Percentiles rank a stretch among this genome's conserved stretches.
These are phyloP conservation scores for Fusarium sp. DNA, from an alignment of 2,329 filamentous ascomycete species.

Conservation along the genomic window DNA sequence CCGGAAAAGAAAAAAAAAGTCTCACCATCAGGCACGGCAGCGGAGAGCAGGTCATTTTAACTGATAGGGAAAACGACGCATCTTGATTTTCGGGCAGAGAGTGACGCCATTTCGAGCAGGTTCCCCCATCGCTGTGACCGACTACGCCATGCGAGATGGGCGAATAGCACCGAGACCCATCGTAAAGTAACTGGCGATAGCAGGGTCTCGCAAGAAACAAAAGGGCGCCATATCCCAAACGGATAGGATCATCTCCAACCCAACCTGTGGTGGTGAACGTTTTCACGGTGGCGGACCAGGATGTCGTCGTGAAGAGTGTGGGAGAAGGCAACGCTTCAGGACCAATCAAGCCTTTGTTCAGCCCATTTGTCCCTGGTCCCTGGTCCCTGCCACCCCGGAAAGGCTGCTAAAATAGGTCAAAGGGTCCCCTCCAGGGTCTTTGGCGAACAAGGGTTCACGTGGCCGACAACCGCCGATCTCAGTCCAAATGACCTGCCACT, in stretches of 20 bases:
- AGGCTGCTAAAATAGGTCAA: slow-evolving; percentile 24
- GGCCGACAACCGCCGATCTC: slow-evolving; percentile 37
- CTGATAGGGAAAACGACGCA: slow-evolving; percentile 36
- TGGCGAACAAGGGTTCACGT: slow-evolving; percentile 30
- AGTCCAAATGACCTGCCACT: slow-evolving; percentile 28
- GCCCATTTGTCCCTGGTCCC: slow-evolving; percentile 10
- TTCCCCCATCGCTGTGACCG: slow-evolving; percentile 17
- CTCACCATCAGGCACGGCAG: slow-evolving; percentile 30
- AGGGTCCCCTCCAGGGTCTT: slow-evolving; percentile 24
- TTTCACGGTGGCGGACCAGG: slow-evolving; percentile 27
- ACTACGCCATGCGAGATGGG: slow-evolving; percentile 14
- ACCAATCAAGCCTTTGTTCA: slow-evolving; percentile 37
- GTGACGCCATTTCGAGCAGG: slow-evolving; percentile 45
- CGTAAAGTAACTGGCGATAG: slow-evolving; percentile 24
- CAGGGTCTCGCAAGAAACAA: slow-evolving; percentile 33
- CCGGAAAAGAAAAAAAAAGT: slow-evolving; percentile 36
- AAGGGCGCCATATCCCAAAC: slow-evolving; percentile 27
- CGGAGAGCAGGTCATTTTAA: slow-evolving; percentile 36
- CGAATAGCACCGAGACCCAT: slow-evolving; percentile 18
- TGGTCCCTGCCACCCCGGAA: slow-evolving; percentile 1
- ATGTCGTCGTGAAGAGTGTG: slow-evolving; percentile 15
- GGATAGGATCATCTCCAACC: slow-evolving; percentile 37
- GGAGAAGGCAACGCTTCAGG: slow-evolving; percentile 11
- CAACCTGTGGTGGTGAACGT: slow-evolving; percentile 26
- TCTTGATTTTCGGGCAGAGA: slow-evolving; percentile 22